These are phyloP conservation scores for Lipomyces oligophaga DNA, from an alignment of 805 yeast species.

Conservation along the genomic window DNA sequence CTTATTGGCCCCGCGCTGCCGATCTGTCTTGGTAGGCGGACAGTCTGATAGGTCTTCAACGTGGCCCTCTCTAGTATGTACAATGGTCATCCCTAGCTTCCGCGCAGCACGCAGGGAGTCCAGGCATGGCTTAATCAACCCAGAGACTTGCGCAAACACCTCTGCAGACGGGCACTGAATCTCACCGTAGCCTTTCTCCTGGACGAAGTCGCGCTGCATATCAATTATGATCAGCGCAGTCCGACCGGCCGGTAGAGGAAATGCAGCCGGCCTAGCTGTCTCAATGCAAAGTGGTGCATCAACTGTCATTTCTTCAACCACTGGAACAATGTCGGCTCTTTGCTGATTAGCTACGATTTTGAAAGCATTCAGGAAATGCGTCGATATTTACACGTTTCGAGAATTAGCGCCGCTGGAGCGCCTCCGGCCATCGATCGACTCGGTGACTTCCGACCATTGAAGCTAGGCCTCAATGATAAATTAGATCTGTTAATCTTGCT, in stretches of 20 bases:
- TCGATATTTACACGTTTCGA: no score
- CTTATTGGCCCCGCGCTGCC: slow-evolving; percentile 32
- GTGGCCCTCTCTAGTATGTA: slow-evolving; percentile 39
- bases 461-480: no score
- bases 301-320: slow-evolving; percentile 16
- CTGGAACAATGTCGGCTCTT: no score
- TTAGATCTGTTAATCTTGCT: no score
- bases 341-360: no score
- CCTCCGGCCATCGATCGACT: no score
- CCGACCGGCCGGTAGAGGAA: slow-evolving; percentile 30
- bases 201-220: slow-evolving; percentile 38
- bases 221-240: slow-evolving; percentile 37
- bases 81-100: slow-evolving; percentile 33
- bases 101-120: slow-evolving; percentile 33
- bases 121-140: slow-evolving; percentile 30
- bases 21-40: slow-evolving; percentile 33
- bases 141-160: slow-evolving; percentile 32
- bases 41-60: slow-evolving; percentile 35
- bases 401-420: no score
- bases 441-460: no score
- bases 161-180: slow-evolving; percentile 34
- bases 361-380: no score
- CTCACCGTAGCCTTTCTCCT: slow-evolving; percentile 36
- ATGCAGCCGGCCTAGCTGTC: slow-evolving; percentile 29
- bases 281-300: slow-evolving; percentile 12